A percentile compares a stretch with the other conserved stretches of the same genome.
Conservation (phyloP, 176 grass and related monocot genomes). For the Oryza punctata region DNA sequence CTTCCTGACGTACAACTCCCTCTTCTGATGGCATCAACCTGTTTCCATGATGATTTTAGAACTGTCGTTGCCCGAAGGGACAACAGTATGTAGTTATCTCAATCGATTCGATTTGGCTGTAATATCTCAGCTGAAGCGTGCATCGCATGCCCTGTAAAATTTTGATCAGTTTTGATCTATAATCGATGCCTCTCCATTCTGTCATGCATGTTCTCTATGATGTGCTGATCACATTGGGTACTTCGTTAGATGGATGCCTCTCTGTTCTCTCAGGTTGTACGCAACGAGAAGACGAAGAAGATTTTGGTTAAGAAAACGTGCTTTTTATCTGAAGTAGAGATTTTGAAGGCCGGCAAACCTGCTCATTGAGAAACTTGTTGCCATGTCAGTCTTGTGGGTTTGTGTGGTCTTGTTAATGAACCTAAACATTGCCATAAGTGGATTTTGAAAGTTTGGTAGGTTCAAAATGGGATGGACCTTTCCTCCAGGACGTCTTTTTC, state of each 20-base stretch:
- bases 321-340: background rate
- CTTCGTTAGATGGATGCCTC: background rate
- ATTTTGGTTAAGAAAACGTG: background rate
- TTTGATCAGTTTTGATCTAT: slow-evolving; percentile 33
- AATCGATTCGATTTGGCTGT: slow-evolving; percentile 18
- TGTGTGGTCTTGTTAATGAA: no score
- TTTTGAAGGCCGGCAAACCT: background rate
- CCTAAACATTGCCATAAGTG: background rate
- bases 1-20: slow-evolving; percentile 79
- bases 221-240: background rate
- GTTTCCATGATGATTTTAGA: background rate
- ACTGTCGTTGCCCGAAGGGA: slow-evolving; percentile 33
- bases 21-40: slow-evolving; percentile 50
- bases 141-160: slow-evolving; percentile 22
- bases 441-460: background rate
- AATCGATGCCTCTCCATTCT: background rate
- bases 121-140: slow-evolving; percentile 2
- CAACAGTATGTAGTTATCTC: background rate
- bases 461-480: background rate
- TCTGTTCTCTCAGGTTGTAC: background rate
- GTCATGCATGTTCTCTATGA: background rate
- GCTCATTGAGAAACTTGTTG: background rate
- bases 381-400: no score
- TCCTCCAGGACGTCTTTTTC: no score
- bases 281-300: background rate